Base-by-base conservation (phyloP, 257 asterid genomes). In the Nicotiana sylvestris region DNA sequence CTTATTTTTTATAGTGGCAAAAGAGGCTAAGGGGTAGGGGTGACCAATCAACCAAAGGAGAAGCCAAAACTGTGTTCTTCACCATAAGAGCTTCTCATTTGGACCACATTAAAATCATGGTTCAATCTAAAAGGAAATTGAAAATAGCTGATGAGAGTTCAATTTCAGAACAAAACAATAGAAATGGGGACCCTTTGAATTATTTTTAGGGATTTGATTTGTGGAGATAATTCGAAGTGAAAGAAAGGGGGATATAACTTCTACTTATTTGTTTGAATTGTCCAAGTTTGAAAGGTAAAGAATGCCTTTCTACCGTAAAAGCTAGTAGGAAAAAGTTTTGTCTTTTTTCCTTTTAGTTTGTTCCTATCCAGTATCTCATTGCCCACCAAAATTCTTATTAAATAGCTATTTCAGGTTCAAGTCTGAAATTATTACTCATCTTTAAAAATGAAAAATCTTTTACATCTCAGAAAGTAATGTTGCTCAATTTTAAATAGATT, bases 51-150 rank as follows among this genome's bases (percentile, higher is more conserved):
- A 13, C 53, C 21, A 27, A 35, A 65, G 65, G 27, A 55, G 77
- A 65, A 66, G 76, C 77, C 62, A 80, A 67, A 43, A 80, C 53
- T 65, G 65, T 51, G 16, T 2, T 55, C 32, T 77, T 58, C 55
- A 77, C 82, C 30, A 21, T 21, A 9, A 39, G 77, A 43, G 16
- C 30, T 64, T 80, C 60, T 49, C 16, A 74, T 74, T 74, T 74
- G 80, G 27, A 74, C 80, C 80, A 74, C 80, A 49, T 74, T 4
- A 27, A 74, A 72, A 25, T 49, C 62, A 74, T 25, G 79, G 79
- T 13, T 49, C 58, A 12, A 25, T 74, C 25, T 46, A 49, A 25
- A 49, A 16, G 18, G 62, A 74, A 74, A 6, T 49, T 74, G 80
- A 49, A 49, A 49, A 13, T 27, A 35, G 62, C 39, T 74, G n/a